Conservation (phyloP, 2,329 filamentous ascomycete genomes). For the Trichoderma oligosporum region DNA sequence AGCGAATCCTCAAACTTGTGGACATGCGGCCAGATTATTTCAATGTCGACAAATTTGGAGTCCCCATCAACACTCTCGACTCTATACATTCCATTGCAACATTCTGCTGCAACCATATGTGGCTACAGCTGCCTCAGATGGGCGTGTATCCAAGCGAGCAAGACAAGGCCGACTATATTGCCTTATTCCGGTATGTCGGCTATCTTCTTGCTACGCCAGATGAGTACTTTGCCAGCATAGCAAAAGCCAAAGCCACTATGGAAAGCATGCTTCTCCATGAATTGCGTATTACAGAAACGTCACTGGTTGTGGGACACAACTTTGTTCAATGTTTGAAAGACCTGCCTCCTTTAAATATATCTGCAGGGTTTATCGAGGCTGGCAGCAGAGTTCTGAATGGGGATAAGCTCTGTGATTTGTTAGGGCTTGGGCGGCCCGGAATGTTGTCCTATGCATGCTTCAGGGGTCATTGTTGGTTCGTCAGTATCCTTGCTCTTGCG, state of each 20-base stretch:
- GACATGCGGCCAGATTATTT: slow-evolving; percentile 56
- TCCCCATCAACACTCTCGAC: slow-evolving; percentile 64
- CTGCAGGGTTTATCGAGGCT: slow-evolving; percentile 34
- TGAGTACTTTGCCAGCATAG: slow-evolving; percentile 26
- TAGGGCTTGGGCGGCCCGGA: slow-evolving; percentile 33
- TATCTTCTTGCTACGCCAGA: slow-evolving; percentile 31
- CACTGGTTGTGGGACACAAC: slow-evolving; percentile 35
- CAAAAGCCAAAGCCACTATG: slow-evolving; percentile 32
- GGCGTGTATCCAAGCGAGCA: slow-evolving; percentile 56
- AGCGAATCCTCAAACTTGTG: slow-evolving; percentile 57
- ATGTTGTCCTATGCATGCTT: slow-evolving; percentile 30
- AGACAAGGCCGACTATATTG: slow-evolving; percentile 61
- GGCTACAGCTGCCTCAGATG: slow-evolving; percentile 59
- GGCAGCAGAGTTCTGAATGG: slow-evolving; percentile 39
- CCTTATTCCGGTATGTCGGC: slow-evolving; percentile 45
- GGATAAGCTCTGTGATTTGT: slow-evolving; percentile 34
- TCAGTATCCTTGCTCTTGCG: slow-evolving; percentile 26
- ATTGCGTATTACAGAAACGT: slow-evolving; percentile 33
- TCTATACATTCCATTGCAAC: slow-evolving; percentile 60
- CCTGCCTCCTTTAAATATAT: slow-evolving; percentile 35
- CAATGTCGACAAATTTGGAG: slow-evolving; percentile 52
- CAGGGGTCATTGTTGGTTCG: slow-evolving; percentile 32
- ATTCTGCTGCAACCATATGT: slow-evolving; percentile 61
- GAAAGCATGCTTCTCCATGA: slow-evolving; percentile 35
- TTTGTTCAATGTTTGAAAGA: slow-evolving; percentile 38